Evolutionary conservation across 1,284 basidiomycete species (phyloP).

Genomic region (Cutaneotrichosporon sp.): DNA sequence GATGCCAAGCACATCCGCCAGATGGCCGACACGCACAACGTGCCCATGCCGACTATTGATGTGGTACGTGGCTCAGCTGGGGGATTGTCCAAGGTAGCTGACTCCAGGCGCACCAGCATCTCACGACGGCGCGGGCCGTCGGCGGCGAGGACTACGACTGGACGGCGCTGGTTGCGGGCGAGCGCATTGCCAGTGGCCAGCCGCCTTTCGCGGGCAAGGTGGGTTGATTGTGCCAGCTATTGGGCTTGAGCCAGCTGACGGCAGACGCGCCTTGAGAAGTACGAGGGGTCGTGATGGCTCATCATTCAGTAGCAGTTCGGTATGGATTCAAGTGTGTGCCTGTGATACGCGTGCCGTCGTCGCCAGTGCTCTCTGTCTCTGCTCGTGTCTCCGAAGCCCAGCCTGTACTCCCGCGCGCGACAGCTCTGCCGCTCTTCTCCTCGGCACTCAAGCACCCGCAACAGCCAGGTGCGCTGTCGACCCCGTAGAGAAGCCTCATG

Average conservation of each 20-base stretch:
- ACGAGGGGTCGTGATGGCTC: background rate
- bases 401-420: too few relatives aligned
- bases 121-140: conserved; percentile 71
- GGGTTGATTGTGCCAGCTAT: conserved; percentile 17
- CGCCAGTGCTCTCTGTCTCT: too few relatives aligned
- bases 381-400: too few relatives aligned
- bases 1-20: conserved; percentile 63
- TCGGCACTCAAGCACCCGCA: background rate
- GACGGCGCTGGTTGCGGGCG: conserved; percentile 52
- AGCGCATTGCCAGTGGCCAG: conserved; percentile 52
- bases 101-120: conserved; percentile 72
- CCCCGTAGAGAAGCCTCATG: conserved; percentile 27
- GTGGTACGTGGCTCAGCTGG: too few relatives aligned
- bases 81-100: too few relatives aligned
- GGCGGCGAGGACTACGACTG: conserved; percentile 53
- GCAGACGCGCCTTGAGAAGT: conserved; percentile 22
- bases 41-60: conserved; percentile 79
- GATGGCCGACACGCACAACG: conserved; percentile 63
- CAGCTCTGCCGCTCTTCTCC: background rate
- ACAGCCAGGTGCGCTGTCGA: background rate
- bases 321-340: background rate
- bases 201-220: conserved; percentile 50
- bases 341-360: background rate
- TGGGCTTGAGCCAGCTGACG: background rate
- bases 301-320: background rate